Percentiles rank a stretch among this genome's conserved stretches.
These are phyloP conservation scores for Alternaria ethzedia DNA, from an alignment of 2,329 filamentous ascomycete species.

Conservation along the genomic window DNA sequence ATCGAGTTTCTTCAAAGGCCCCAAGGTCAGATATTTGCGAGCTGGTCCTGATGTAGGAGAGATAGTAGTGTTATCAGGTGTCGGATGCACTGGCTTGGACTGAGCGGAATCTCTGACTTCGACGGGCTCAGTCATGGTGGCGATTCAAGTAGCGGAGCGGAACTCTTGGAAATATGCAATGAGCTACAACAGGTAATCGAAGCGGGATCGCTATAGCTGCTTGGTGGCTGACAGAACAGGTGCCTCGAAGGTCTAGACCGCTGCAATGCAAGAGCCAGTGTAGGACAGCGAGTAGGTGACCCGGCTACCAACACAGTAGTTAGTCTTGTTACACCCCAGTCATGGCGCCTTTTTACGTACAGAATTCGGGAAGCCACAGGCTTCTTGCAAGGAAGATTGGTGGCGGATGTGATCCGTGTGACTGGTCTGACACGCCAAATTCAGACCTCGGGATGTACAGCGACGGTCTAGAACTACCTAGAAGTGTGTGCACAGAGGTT, in stretches of 20 bases:
- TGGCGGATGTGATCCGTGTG: background rate
- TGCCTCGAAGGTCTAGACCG: slow-evolving; percentile 7
- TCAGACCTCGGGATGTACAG: background rate
- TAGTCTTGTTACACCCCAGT: background rate
- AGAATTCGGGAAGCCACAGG: background rate
- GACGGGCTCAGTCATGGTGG: slow-evolving; percentile 8
- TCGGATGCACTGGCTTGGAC: slow-evolving; percentile 1
- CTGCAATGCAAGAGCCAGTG: background rate
- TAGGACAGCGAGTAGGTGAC: background rate
- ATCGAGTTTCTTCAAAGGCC: slow-evolving; percentile 17
- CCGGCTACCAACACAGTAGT: background rate
- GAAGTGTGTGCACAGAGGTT: background rate
- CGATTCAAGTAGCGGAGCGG: slow-evolving; percentile 18
- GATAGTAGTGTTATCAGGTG: background rate
- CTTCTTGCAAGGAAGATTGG: background rate
- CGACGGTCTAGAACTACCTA: background rate
- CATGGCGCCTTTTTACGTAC: background rate
- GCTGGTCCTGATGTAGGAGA: background rate
- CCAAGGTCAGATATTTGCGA: slow-evolving; percentile 13
- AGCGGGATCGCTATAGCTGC: slow-evolving; percentile 4
- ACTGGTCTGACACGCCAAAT: background rate
- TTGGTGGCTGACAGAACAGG: slow-evolving; percentile 3
- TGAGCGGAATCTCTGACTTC: background rate
- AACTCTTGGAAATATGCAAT: slow-evolving; percentile 16
- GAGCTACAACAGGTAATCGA: slow-evolving; percentile 1